Conservation (phyloP, 352 stramenopile genomes). For the Phytopythium ostracodes region DNA sequence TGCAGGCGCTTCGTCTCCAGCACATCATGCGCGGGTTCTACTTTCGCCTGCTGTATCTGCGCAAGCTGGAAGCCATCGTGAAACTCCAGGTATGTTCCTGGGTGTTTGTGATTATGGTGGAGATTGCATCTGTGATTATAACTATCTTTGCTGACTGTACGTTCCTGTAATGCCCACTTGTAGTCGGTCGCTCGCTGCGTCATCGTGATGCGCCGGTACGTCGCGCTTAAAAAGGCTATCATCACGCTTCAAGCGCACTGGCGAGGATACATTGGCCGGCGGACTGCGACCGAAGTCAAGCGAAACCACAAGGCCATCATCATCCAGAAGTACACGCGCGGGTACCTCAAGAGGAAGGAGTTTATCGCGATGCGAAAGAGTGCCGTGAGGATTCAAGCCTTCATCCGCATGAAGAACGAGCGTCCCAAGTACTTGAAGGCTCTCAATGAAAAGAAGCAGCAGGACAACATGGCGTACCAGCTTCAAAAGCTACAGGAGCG, state of each 20-base stretch:
- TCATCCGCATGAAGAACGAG: conserved; percentile 60
- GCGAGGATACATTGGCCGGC: conserved; percentile 66
- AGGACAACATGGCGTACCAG: conserved; percentile 56
- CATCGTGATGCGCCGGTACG: conserved; percentile 70
- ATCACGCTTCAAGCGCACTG: conserved; percentile 69
- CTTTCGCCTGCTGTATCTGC: conserved; percentile 53
- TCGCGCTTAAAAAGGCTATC: conserved; percentile 50
- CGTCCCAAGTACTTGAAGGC: conserved; percentile 47
- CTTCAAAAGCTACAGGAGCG: conserved; percentile 53
- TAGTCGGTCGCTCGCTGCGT: conserved; percentile 82
- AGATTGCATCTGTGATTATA: neutral
- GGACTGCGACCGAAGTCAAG: conserved; percentile 39
- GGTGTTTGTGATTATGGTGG: neutral
- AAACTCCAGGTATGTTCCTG: conserved; percentile 57
- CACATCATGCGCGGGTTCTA: conserved; percentile 71
- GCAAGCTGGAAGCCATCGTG: conserved; percentile 63
- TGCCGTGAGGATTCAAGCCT: conserved; percentile 56
- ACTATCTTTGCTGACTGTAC: neutral
- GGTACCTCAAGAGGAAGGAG: conserved; percentile 62
- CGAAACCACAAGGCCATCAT: conserved; percentile 58
- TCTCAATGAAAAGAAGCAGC: conserved; percentile 49
- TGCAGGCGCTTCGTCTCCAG: conserved; percentile 60
- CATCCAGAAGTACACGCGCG: conserved; percentile 62
- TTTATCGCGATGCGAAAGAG: conserved; percentile 48
- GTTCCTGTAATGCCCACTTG: neutral